These are phyloP conservation scores for Salix koriyanagi DNA, from an alignment of 345 rosid species.

Conservation along the genomic window DNA sequence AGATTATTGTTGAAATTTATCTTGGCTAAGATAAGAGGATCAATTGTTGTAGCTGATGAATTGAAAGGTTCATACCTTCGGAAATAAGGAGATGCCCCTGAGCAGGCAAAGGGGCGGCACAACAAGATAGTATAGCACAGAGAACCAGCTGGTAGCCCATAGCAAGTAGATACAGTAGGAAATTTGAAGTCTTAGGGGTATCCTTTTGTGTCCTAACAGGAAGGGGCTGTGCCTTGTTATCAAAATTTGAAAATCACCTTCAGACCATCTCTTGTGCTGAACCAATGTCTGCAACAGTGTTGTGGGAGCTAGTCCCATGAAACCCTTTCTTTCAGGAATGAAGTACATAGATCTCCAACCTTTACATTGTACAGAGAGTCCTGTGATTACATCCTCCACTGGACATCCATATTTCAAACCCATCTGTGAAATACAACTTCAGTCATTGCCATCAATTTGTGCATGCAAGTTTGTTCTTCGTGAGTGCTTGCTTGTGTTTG, in stretches of 20 bases:
- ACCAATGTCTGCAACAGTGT: constrained; percentile 54
- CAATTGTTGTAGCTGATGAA: no score
- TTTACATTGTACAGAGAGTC: constrained; percentile 54
- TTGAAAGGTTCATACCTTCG: constrained; percentile 37
- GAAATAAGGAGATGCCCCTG: constrained; percentile 61
- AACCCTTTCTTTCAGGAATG: constrained; percentile 52
- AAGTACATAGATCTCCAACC: constrained; percentile 72
- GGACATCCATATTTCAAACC: constrained; percentile 68
- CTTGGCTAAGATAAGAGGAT: background rate
- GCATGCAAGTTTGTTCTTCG: no score
- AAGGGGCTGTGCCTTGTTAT: constrained; percentile 54
- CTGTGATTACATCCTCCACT: constrained; percentile 83
- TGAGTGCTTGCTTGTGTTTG: background rate
- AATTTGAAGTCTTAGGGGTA: constrained; percentile 48
- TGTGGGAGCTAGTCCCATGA: constrained; percentile 54
- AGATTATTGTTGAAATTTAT: background rate
- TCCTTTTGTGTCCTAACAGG: constrained; percentile 46
- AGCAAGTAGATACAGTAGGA: constrained; percentile 41
- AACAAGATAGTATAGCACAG: constrained; percentile 42
- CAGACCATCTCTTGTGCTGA: constrained; percentile 81
- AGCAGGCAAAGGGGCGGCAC: constrained; percentile 60
- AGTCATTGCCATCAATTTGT: no score
- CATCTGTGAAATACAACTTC: constrained; percentile 32
- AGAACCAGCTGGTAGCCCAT: constrained; percentile 56
- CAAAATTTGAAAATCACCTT: constrained; percentile 65